phyloP scores from a whole-genome alignment of 805 yeast genomes.

The Lachancea thermotolerans region DNA sequence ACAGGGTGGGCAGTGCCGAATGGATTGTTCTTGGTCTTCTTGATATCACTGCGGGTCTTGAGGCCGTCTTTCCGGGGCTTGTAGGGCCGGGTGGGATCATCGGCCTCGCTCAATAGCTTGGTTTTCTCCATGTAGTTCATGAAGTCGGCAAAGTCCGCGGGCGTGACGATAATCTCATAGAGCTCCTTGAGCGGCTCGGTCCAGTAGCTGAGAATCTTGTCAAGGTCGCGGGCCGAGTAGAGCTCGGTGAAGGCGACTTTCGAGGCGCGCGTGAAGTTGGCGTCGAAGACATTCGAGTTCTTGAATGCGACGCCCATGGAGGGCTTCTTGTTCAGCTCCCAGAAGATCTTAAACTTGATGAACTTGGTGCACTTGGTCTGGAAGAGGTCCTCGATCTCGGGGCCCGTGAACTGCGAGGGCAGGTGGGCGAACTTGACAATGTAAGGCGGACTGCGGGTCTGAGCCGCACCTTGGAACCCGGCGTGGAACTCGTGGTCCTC shows the following conservation, averaged over 20 bases:
- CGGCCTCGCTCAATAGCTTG: slow-evolving; percentile 21
- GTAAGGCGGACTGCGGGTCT: slow-evolving; percentile 45
- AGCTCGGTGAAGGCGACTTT: slow-evolving; percentile 41
- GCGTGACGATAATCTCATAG: slow-evolving; percentile 29
- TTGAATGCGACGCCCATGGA: slow-evolving; percentile 52
- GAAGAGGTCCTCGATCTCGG: slow-evolving; percentile 51
- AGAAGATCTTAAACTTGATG: slow-evolving; percentile 54
- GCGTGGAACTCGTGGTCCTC: slow-evolving; percentile 6
- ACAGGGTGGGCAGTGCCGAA: slow-evolving; percentile 86
- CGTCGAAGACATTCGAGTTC: slow-evolving; percentile 45
- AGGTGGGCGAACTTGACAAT: slow-evolving; percentile 57
- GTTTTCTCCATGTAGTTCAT: slow-evolving; percentile 28
- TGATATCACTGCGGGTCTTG: slow-evolving; percentile 5
- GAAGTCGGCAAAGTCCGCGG: slow-evolving; percentile 37
- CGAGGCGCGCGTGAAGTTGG: slow-evolving; percentile 51
- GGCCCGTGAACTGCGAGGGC: slow-evolving; percentile 47
- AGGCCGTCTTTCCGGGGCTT: slow-evolving; percentile 9
- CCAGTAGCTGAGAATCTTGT: slow-evolving; percentile 30
- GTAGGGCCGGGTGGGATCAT: slow-evolving; percentile 22
- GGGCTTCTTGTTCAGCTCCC: slow-evolving; percentile 53
- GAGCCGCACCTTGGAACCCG: slow-evolving; percentile 3
- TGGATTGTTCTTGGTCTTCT: slow-evolving; percentile 47
- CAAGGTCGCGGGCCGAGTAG: slow-evolving; percentile 35
- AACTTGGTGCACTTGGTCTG: slow-evolving; percentile 53
- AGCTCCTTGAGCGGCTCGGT: slow-evolving; percentile 32